These are phyloP conservation scores for Cladophialophora immunda DNA, from an alignment of 2,329 filamentous ascomycete species.

Conservation along the genomic window DNA sequence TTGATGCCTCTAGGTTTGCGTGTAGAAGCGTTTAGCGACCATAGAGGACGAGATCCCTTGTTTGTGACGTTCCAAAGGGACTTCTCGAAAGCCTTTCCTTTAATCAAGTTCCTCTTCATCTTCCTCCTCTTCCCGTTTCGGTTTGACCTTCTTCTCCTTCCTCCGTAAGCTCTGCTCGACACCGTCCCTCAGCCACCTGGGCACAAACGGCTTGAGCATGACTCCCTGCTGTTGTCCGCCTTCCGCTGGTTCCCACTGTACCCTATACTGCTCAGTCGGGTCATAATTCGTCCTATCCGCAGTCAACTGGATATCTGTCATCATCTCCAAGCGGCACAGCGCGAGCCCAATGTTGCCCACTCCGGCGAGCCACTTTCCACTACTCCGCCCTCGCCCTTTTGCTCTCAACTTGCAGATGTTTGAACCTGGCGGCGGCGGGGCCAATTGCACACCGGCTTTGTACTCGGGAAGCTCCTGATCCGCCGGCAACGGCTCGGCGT, in stretches of 20 bases:
- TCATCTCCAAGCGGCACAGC: constrained; percentile 85
- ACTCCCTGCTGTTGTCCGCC: constrained; percentile 53
- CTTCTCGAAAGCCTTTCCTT: background rate
- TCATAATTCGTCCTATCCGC: constrained; percentile 70
- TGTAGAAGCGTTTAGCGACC: background rate
- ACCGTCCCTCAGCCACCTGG: constrained; percentile 70
- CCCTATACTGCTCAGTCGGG: constrained; percentile 68
- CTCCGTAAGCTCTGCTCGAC: constrained; percentile 38
- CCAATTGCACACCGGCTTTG: constrained; percentile 40
- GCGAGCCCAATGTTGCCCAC: constrained; percentile 88
- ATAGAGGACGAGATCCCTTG: background rate
- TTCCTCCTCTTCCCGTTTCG: constrained; percentile 34
- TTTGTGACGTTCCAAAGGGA: background rate
- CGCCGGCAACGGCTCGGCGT: constrained; percentile 49
- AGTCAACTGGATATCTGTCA: constrained; percentile 81
- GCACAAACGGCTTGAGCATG: constrained; percentile 81
- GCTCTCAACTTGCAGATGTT: constrained; percentile 63
- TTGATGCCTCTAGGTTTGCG: background rate
- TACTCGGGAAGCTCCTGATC: constrained; percentile 56
- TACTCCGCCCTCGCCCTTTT: constrained; percentile 68
- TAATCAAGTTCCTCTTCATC: constrained; percentile 37
- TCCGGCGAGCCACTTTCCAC: constrained; percentile 81
- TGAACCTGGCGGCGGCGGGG: constrained; percentile 49
- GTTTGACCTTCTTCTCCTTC: constrained; percentile 36
- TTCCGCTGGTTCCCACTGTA: constrained; percentile 58